phyloP scores from a whole-genome alignment of 352 stramenopile species.

The Phytophthora aleatoria region DNA sequence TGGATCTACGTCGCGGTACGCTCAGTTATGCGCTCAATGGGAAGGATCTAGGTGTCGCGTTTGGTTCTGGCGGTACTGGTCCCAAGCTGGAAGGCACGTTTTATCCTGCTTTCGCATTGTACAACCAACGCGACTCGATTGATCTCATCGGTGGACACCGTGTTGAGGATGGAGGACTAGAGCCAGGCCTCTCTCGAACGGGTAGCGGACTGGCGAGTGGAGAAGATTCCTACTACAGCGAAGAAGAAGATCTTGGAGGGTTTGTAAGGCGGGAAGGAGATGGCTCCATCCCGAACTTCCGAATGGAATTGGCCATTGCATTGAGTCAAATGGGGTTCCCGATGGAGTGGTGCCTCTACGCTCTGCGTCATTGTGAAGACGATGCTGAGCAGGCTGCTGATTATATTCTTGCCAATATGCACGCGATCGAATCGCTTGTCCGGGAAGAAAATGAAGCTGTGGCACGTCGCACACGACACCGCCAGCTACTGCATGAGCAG shows the following conservation, averaged over 20 bases:
- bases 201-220: conserved; percentile 38
- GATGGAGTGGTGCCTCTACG: conserved; percentile 89
- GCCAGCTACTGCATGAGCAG: conserved; percentile 47
- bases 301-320: conserved; percentile 79
- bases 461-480: conserved; percentile 53
- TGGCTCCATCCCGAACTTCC: conserved; percentile 75
- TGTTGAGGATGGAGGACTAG: conserved; percentile 65
- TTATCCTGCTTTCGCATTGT: conserved; percentile 86
- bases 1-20: conserved; percentile 84
- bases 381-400: conserved; percentile 82
- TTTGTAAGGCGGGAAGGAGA: conserved; percentile 39
- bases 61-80: conserved; percentile 83
- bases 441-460: conserved; percentile 70
- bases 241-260: conserved; percentile 69
- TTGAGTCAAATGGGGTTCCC: conserved; percentile 88
- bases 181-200: conserved; percentile 33
- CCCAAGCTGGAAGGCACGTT: conserved; percentile 88
- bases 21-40: conserved; percentile 90
- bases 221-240: conserved; percentile 85
- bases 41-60: conserved; percentile 88
- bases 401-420: conserved; percentile 87
- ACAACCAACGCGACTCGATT: conserved; percentile 89
- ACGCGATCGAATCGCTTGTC: conserved; percentile 79
- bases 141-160: conserved; percentile 85
- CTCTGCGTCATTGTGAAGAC: conserved; percentile 81